A percentile compares a stretch with the other conserved stretches of the same genome.
Evolutionary conservation across 2,329 filamentous ascomycete species (phyloP).

Genomic region (Coniochaeta sp.): DNA sequence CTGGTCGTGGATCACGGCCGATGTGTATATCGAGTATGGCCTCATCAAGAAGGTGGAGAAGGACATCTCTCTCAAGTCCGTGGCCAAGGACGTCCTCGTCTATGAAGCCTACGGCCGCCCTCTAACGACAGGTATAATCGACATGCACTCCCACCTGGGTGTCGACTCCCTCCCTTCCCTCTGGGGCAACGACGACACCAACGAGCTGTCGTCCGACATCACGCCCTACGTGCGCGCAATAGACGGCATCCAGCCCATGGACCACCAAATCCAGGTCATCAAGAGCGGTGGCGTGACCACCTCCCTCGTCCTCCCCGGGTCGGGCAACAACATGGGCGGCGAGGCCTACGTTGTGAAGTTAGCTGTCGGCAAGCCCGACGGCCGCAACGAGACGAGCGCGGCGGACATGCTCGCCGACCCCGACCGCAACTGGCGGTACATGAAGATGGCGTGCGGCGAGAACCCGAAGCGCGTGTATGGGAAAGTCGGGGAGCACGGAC

Average conservation of each 20-base stretch:
- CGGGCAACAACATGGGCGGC: constrained; percentile 67
- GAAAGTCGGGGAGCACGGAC: constrained; percentile 42
- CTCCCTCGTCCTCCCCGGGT: constrained; percentile 59
- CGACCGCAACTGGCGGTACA: constrained; percentile 59
- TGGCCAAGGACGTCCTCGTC: constrained; percentile 41
- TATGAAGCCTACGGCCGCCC: constrained; percentile 54
- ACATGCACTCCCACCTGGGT: constrained; percentile 65
- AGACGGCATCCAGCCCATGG: constrained; percentile 56
- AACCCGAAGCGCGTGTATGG: constrained; percentile 59
- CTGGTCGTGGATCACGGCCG: constrained; percentile 52
- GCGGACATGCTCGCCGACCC: constrained; percentile 60
- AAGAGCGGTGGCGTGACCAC: constrained; percentile 69
- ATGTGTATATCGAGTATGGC: constrained; percentile 54
- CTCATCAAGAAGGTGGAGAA: constrained; percentile 49
- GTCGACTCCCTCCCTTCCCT: constrained; percentile 51
- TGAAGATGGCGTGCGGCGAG: constrained; percentile 73
- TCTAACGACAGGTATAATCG: constrained; percentile 61
- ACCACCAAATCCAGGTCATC: constrained; percentile 61
- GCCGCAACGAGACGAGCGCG: constrained; percentile 56
- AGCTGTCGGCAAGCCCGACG: constrained; percentile 52
- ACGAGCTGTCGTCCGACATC: constrained; percentile 57
- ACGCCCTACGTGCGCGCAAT: constrained; percentile 63
- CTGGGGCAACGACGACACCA: constrained; percentile 48
- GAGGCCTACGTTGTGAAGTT: constrained; percentile 66
- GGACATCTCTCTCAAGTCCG: constrained; percentile 30